Conservation (phyloP, 1,284 basidiomycete species). For the Phenoliferia sp. region DNA sequence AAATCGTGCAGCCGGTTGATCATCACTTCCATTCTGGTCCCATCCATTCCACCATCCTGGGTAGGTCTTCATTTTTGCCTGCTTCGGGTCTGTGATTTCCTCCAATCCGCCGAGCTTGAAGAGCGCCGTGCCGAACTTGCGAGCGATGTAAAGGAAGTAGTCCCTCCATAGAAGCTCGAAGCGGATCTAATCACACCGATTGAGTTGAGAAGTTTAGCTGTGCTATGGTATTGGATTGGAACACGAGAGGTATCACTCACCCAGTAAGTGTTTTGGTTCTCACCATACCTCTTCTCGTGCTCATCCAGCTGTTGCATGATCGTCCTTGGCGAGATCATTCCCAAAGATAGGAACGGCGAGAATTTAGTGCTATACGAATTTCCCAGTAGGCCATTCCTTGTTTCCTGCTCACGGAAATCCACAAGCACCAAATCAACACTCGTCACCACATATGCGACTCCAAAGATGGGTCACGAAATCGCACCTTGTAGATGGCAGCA, state of each 20-base stretch:
- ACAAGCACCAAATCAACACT: background rate
- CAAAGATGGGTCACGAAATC: background rate
- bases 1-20: slow-evolving; percentile 44
- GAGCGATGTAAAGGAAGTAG: slow-evolving; percentile 36
- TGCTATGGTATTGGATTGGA: no score
- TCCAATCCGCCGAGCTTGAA: slow-evolving; percentile 49
- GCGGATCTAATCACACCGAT: no score
- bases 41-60: slow-evolving; percentile 35
- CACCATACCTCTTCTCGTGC: slow-evolving; percentile 42
- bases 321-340: slow-evolving; percentile 49
- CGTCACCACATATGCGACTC: background rate
- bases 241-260: slow-evolving; percentile 32
- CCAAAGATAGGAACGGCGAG: slow-evolving; percentile 50
- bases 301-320: slow-evolving; percentile 44
- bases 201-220: no score
- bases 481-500: slow-evolving; percentile 48
- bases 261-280: slow-evolving; percentile 47
- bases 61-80: slow-evolving; percentile 39
- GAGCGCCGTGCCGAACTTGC: slow-evolving; percentile 44
- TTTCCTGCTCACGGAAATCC: slow-evolving; percentile 37
- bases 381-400: slow-evolving; percentile 53
- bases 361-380: slow-evolving; percentile 54
- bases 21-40: slow-evolving; percentile 15
- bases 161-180: slow-evolving; percentile 56
- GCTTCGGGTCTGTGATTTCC: slow-evolving; percentile 45